Evolutionary conservation across 2,329 filamentous ascomycete genomes (phyloP).

Genomic region (Scorias spongiosa): DNA sequence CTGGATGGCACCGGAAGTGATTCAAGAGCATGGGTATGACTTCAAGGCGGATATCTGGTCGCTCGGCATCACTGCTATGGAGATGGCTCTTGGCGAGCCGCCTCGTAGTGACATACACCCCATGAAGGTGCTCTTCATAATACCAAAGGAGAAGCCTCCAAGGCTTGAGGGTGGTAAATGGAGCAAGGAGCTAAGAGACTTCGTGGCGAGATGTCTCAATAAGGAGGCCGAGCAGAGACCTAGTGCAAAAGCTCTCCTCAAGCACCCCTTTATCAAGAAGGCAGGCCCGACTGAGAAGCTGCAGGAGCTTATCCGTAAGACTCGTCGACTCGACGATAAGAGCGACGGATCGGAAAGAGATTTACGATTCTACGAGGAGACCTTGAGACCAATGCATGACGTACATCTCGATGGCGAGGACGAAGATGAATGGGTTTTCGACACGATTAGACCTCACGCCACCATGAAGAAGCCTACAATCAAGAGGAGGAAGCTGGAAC

Average conservation of each 20-base stretch:
- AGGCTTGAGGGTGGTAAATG: constrained; percentile 60
- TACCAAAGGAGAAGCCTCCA: constrained; percentile 76
- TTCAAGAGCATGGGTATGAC: constrained; percentile 69
- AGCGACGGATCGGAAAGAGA: constrained; percentile 24
- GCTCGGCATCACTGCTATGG: constrained; percentile 78
- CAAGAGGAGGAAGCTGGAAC: constrained; percentile 32
- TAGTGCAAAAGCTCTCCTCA: constrained; percentile 71
- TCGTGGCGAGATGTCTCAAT: constrained; percentile 74
- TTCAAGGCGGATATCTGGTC: constrained; percentile 94
- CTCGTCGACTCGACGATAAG: constrained; percentile 61
- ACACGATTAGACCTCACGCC: constrained; percentile 59
- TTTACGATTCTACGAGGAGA: constrained; percentile 85
- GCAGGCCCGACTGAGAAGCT: constrained; percentile 80
- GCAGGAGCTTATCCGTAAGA: constrained; percentile 72
- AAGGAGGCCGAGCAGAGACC: constrained; percentile 80
- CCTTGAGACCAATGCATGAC: constrained; percentile 37
- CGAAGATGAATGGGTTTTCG: constrained; percentile 86
- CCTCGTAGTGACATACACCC: constrained; percentile 73
- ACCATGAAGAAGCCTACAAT: constrained; percentile 44
- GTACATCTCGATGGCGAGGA: constrained; percentile 38
- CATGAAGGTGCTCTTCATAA: constrained; percentile 87
- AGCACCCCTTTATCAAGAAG: constrained; percentile 73
- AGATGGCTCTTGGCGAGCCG: constrained; percentile 79
- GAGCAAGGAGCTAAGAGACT: constrained; percentile 86
- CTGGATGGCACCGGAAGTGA: constrained; percentile 94